Evolutionary conservation across 2,329 filamentous ascomycete species (phyloP).

Genomic region (Claviceps quebecensis): DNA sequence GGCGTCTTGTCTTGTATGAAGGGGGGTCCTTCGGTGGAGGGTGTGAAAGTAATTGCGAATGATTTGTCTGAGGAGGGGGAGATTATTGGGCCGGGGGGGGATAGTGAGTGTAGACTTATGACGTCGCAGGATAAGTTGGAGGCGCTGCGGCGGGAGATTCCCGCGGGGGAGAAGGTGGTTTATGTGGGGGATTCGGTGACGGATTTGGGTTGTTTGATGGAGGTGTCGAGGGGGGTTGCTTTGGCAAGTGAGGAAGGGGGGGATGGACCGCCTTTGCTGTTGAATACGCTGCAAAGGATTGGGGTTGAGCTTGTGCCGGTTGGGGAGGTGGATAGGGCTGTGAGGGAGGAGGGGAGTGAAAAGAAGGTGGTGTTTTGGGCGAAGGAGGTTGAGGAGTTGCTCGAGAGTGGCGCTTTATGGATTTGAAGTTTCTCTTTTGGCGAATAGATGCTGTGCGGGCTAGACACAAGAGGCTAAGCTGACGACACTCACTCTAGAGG

Average conservation of each 20-base stretch:
- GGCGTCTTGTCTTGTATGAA: conserved; percentile 22
- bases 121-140: conserved; percentile 33
- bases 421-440: background rate
- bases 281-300: conserved; percentile 24
- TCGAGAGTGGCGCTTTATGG: conserved; percentile 11
- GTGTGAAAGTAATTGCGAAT: conserved; percentile 28
- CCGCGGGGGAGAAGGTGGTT: conserved; percentile 16
- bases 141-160: conserved; percentile 16
- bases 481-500: too few species aligned
- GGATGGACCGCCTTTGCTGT: conserved; percentile 13
- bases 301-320: conserved; percentile 26
- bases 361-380: conserved; percentile 24
- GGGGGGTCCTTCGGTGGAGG: too few species aligned
- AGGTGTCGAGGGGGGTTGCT: conserved; percentile 27
- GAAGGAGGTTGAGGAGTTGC: conserved; percentile 28
- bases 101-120: conserved; percentile 13
- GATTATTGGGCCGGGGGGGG: conserved; percentile 24
- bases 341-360: conserved; percentile 4
- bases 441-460: too few species aligned
- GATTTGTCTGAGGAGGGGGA: conserved; percentile 23
- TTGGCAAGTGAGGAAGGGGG: conserved; percentile 22
- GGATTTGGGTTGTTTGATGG: conserved; percentile 39
- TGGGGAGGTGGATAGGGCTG: background rate
- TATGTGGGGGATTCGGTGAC: conserved; percentile 46
- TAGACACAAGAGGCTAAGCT: too few species aligned